These are phyloP conservation scores for Wakefieldia striispora DNA, from an alignment of 768 basidiomycete genomes.

Conservation along the genomic window DNA sequence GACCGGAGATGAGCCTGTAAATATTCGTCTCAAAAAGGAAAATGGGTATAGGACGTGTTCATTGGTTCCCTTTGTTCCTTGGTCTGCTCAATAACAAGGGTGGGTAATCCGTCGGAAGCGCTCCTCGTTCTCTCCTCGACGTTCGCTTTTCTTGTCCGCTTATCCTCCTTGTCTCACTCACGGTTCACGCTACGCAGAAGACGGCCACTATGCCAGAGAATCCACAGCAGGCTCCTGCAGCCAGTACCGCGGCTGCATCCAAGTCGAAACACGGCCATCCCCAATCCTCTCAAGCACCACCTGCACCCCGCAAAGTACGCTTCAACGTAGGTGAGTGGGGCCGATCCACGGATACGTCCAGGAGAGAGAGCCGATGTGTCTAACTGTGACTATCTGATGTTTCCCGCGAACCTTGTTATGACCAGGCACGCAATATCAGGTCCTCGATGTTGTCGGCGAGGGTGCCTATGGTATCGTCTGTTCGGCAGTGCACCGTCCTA, in stretches of 20 bases:
- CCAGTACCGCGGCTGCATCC: conserved; percentile 10
- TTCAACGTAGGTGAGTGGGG: conserved; percentile 73
- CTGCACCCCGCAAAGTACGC: conserved; percentile 78
- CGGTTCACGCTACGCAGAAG: conserved; percentile 1
- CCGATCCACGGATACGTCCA: background rate
- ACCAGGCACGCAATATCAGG: conserved; percentile 74
- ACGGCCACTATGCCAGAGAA: conserved; percentile 26
- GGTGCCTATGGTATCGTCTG: conserved; percentile 96
- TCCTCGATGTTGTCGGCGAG: conserved; percentile 84
- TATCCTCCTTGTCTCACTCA: conserved; percentile 2
- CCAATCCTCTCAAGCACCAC: conserved; percentile 39
- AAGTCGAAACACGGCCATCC: conserved; percentile 48
- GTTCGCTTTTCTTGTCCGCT: background rate
- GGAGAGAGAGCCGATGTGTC: background rate
- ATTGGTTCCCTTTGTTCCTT: conserved; percentile 17
- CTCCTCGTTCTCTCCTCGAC: conserved; percentile 15
- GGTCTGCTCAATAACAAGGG: background rate
- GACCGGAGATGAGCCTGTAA: too few species aligned
- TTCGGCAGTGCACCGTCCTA: conserved; percentile 85
- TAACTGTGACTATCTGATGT: background rate
- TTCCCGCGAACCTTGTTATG: too few species aligned
- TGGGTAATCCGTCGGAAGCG: conserved; percentile 3
- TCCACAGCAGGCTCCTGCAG: conserved; percentile 10
- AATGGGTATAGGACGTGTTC: background rate
- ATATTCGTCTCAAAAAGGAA: background rate